These are phyloP conservation scores for Shiraia sp. DNA, from an alignment of 2,329 filamentous ascomycete genomes.

Conservation along the genomic window DNA sequence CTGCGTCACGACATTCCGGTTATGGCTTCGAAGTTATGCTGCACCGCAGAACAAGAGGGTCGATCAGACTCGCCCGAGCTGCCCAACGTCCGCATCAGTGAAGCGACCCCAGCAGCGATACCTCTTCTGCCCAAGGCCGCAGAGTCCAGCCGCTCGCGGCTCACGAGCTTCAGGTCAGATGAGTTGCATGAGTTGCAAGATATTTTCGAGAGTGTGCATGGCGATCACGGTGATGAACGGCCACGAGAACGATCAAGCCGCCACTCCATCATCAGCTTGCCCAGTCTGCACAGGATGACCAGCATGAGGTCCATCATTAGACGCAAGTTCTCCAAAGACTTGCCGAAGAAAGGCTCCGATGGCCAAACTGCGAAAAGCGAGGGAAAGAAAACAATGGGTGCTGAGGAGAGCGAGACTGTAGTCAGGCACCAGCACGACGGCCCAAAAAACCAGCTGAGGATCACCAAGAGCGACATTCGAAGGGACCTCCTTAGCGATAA, in stretches of 20 bases:
- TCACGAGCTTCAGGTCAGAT: conserved; percentile 35
- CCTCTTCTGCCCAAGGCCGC: conserved; percentile 25
- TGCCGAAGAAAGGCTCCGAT: conserved; percentile 16
- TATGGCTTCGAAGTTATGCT: conserved; percentile 43
- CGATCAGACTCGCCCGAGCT: conserved; percentile 35
- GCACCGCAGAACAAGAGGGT: conserved; percentile 34
- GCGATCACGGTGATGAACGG: conserved; percentile 10
- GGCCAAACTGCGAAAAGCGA: conserved; percentile 4
- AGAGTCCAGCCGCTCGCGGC: conserved; percentile 27
- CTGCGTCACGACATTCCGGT: too few relatives aligned
- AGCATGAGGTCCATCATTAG: conserved; percentile 41
- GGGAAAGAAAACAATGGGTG: conserved; percentile 8
- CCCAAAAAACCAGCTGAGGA: conserved; percentile 28
- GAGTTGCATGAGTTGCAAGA: conserved; percentile 39
- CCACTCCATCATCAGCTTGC: conserved; percentile 36
- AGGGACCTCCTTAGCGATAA: conserved; percentile 40
- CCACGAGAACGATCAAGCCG: conserved; percentile 26
- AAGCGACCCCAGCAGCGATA: conserved; percentile 28
- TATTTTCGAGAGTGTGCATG: conserved; percentile 37
- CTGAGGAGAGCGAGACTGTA: conserved; percentile 23
- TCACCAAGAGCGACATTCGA: conserved; percentile 36
- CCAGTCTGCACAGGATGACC: conserved; percentile 40
- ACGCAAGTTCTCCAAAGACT: conserved; percentile 36
- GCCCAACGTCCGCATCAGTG: conserved; percentile 37
- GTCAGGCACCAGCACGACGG: conserved; percentile 23